Evolutionary conservation across 192 early-diverging fungal species (phyloP).

Genomic region (Backusella westeae): DNA sequence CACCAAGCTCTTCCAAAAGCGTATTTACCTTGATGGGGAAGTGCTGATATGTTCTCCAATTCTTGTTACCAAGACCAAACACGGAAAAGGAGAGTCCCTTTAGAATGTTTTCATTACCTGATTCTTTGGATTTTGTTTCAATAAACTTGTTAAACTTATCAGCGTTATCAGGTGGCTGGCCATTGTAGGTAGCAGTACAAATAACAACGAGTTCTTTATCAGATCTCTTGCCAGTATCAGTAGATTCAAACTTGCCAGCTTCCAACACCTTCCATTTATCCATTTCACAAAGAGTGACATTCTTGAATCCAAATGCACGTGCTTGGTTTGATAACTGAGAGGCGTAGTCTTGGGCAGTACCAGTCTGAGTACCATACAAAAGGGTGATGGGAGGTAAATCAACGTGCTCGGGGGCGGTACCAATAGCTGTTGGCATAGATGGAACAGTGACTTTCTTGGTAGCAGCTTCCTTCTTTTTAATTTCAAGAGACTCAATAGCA

Average conservation of each 20-base stretch:
- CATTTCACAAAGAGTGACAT: conserved; percentile 23
- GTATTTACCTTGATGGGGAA: conserved; percentile 49
- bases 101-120: conserved; percentile 27
- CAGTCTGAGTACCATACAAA: conserved; percentile 55
- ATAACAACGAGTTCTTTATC: conserved; percentile 28
- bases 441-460: neutral
- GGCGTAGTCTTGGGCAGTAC: conserved; percentile 52
- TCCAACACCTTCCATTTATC: conserved; percentile 42
- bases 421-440: neutral
- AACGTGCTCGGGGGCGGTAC: neutral
- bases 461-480: neutral
- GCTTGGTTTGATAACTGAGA: conserved; percentile 36
- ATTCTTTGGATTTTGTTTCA: conserved; percentile 11
- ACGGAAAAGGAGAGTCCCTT: conserved; percentile 45
- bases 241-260: conserved; percentile 14
- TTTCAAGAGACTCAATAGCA: neutral
- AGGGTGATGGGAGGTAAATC: conserved; percentile 41
- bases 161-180: conserved; percentile 52
- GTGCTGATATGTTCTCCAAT: conserved; percentile 56
- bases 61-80: conserved; percentile 59
- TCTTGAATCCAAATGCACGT: conserved; percentile 39
- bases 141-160: conserved; percentile 37
- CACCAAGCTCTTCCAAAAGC: conserved; percentile 47
- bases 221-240: neutral
- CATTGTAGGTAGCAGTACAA: conserved; percentile 37